These are phyloP conservation scores for Penicillium pulvis DNA, from an alignment of 495 filamentous ascomycete species.

Conservation along the genomic window DNA sequence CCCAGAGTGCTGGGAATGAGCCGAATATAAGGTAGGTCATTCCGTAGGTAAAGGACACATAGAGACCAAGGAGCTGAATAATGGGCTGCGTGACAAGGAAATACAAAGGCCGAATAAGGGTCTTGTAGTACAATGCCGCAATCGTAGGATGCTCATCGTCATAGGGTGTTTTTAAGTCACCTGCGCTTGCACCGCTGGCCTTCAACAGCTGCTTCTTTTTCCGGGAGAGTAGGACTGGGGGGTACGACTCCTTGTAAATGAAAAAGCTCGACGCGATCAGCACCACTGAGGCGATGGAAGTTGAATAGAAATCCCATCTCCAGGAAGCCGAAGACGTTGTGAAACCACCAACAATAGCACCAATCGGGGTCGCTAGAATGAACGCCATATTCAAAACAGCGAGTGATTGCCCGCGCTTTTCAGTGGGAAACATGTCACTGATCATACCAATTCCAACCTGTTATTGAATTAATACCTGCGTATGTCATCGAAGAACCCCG, in stretches of 20 bases:
- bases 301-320: conserved; percentile 27
- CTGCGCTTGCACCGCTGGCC: background rate
- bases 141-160: conserved; percentile 32
- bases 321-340: background rate
- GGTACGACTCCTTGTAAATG: conserved; percentile 45
- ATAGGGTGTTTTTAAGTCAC: conserved; percentile 7
- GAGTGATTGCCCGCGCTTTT: conserved; percentile 60
- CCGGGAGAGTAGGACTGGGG: conserved; percentile 50
- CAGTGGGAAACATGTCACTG: conserved; percentile 33
- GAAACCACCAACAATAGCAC: conserved; percentile 41
- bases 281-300: conserved; percentile 48
- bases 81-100: conserved; percentile 50
- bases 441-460: conserved; percentile 24
- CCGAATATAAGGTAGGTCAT: conserved; percentile 61
- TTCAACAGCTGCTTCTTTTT: conserved; percentile 44
- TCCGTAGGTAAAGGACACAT: conserved; percentile 60
- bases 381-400: conserved; percentile 53
- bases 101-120: conserved; percentile 34
- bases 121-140: conserved; percentile 45
- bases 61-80: conserved; percentile 43
- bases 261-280: conserved; percentile 54
- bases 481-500: background rate
- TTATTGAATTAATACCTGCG: background rate
- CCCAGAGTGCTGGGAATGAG: conserved; percentile 59
- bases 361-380: conserved; percentile 55